Evolutionary conservation across 805 yeast species (phyloP).

Genomic region (Ogataea ganodermae): DNA sequence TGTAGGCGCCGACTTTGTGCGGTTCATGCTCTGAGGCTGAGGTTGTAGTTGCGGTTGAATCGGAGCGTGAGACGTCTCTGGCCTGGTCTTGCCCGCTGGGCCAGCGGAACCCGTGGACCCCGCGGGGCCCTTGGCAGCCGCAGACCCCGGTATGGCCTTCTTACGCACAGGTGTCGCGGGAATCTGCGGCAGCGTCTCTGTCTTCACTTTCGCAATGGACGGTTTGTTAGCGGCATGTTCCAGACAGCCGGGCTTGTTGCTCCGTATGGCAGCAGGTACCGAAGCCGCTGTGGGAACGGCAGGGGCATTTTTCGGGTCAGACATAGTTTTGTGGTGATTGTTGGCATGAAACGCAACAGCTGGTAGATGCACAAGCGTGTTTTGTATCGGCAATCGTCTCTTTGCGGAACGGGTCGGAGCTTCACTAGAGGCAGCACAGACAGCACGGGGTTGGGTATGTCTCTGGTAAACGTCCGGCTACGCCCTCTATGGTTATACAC

Average conservation of each 20-base stretch:
- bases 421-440: not conserved
- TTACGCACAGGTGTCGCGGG: not conserved
- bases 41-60: not conserved
- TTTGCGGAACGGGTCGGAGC: conserved; percentile 4
- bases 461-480: not conserved
- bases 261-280: conserved; percentile 2
- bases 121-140: no score
- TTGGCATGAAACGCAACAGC: not conserved
- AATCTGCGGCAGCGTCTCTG: not conserved
- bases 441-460: not conserved
- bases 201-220: not conserved
- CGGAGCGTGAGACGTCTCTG: not conserved
- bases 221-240: not conserved
- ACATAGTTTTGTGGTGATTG: not conserved
- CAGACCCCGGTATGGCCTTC: not conserved
- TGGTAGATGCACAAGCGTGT: not conserved
- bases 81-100: not conserved
- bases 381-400: not conserved
- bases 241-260: not conserved
- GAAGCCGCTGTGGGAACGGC: not conserved
- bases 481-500: not conserved
- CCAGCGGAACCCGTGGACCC: not conserved
- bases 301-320: not conserved
- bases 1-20: conserved; percentile 16
- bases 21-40: conserved; percentile 8